phyloP scores from a whole-genome alignment of 2,329 filamentous ascomycete genomes.

The Aspergillus uvarum region DNA sequence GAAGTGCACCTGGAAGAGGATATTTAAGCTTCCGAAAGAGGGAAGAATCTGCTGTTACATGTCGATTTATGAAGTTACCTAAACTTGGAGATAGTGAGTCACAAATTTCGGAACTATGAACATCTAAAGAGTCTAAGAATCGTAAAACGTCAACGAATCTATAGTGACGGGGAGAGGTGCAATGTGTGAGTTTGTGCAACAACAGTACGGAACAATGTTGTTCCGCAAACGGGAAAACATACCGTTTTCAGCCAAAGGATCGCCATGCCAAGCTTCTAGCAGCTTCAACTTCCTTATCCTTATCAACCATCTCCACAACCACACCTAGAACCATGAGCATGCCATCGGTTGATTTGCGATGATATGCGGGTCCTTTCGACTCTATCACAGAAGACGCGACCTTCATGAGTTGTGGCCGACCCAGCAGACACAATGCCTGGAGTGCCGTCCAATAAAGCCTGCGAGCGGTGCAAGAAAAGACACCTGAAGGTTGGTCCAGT shows the following conservation, averaged over 20 bases:
- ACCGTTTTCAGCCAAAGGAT: background rate
- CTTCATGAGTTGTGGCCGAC: conserved; percentile 1
- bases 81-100: too few relatives aligned
- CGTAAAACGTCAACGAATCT: too few relatives aligned
- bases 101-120: too few relatives aligned
- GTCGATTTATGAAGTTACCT: too few relatives aligned
- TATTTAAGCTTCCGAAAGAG: too few relatives aligned
- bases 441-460: conserved; percentile 42
- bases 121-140: too few relatives aligned
- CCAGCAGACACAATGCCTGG: conserved; percentile 33
- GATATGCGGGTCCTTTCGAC: background rate
- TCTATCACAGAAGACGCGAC: background rate
- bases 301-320: background rate
- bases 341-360: conserved; percentile 4
- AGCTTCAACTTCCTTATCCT: background rate
- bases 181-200: background rate
- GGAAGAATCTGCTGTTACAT: too few relatives aligned
- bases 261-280: background rate
- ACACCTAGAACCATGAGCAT: background rate
- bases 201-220: background rate
- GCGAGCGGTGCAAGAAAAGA: conserved; percentile 41
- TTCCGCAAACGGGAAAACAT: background rate
- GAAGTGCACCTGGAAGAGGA: too few relatives aligned
- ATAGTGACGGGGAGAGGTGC: too few relatives aligned
- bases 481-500: conserved; percentile 36